phyloP scores from a whole-genome alignment of 2,329 filamentous ascomycete genomes.

The Sodiomyces alkalinus region DNA sequence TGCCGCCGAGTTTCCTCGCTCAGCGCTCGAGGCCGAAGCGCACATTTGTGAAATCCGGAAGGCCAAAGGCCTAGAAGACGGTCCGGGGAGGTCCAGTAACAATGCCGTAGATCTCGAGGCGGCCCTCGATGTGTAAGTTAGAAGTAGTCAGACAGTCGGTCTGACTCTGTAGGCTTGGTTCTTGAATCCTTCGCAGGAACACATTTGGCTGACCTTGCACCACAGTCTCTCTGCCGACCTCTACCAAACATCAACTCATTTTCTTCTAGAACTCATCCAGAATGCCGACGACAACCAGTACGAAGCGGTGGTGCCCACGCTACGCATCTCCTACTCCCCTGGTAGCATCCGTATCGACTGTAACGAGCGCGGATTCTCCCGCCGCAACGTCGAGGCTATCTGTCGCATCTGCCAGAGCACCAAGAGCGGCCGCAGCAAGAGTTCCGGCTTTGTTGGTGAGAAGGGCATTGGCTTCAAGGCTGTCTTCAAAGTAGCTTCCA shows the following conservation, averaged over 20 bases:
- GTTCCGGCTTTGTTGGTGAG: conserved; percentile 16
- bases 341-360: conserved; percentile 16
- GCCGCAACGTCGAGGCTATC: conserved; percentile 16
- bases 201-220: no score
- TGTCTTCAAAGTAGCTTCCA: conserved; percentile 15
- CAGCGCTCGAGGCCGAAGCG: conserved; percentile 2
- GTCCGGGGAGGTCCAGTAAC: conserved; percentile 1
- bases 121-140: conserved; percentile 3
- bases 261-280: conserved; percentile 23
- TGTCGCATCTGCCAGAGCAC: conserved; percentile 17
- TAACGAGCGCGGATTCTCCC: conserved; percentile 17
- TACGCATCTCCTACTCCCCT: conserved; percentile 9
- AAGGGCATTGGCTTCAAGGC: conserved; percentile 21
- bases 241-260: conserved; percentile 18
- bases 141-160: no score
- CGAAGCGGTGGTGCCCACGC: conserved; percentile 2
- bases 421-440: conserved; percentile 11
- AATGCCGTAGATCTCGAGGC: conserved; percentile 4
- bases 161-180: no score
- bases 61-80: conserved; percentile 5
- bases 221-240: conserved; percentile 13
- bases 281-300: conserved; percentile 26
- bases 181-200: no score
- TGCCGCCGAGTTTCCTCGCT: conserved; percentile 3
- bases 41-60: conserved; percentile 5